Conservation (phyloP, 306 rosid species). For the Acacia confusa region DNA sequence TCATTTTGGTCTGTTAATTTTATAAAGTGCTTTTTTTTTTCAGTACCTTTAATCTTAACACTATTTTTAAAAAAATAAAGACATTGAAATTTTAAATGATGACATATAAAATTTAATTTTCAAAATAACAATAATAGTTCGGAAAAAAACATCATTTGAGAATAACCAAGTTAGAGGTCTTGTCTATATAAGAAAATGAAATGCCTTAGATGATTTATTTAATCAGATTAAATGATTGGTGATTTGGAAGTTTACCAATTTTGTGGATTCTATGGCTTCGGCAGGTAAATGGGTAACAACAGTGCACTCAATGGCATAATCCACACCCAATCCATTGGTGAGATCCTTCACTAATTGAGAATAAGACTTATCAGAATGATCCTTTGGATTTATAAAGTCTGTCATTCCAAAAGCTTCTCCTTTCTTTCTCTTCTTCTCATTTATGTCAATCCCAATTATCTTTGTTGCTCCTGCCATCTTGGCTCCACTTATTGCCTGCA, state of each 20-base stretch:
- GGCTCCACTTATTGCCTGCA: neutral
- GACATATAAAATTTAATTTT: no score
- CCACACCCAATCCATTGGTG: conserved; percentile 56
- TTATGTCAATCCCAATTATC: neutral
- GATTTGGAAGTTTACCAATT: conserved; percentile 36
- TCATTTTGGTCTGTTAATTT: no score
- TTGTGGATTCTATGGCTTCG: conserved; percentile 50
- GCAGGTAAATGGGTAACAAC: conserved; percentile 37
- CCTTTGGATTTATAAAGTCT: conserved; percentile 45
- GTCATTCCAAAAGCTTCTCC: conserved; percentile 44
- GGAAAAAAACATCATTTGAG: no score
- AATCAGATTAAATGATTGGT: neutral
- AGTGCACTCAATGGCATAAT: conserved; percentile 57
- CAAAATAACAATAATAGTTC: no score
- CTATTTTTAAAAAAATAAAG: no score
- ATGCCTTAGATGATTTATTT: neutral
- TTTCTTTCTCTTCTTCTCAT: neutral
- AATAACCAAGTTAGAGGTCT: no score
- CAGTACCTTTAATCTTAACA: no score
- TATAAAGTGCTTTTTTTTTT: no score
- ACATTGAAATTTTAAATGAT: no score
- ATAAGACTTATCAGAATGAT: conserved; percentile 22
- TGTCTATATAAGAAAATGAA: neutral
- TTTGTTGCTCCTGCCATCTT: neutral
- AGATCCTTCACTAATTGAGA: conserved; percentile 43